phyloP scores from a whole-genome alignment of 2,329 filamentous ascomycete species.

The Pyrenophora tritici-repentis region DNA sequence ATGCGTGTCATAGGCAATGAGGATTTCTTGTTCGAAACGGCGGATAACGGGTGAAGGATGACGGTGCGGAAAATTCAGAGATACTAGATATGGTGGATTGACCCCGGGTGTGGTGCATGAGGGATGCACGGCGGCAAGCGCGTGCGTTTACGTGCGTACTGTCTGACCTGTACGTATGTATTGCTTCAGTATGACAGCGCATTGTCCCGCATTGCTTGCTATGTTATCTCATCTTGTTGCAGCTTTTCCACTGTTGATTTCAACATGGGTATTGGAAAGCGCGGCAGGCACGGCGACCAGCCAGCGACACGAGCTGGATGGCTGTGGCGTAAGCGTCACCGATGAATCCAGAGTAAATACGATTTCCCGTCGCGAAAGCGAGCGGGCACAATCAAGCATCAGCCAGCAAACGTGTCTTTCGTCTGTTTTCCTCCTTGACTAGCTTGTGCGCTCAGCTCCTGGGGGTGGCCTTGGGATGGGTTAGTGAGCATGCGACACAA shows the following conservation, averaged over 20 bases:
- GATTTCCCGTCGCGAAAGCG: too few relatives aligned
- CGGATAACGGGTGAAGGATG: not conserved
- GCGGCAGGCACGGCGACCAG: not conserved
- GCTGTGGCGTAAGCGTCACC: slow-evolving; percentile 1
- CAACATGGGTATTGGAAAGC: too few relatives aligned
- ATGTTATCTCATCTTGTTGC: not conserved
- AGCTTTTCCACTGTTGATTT: not conserved
- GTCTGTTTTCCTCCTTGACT: too few relatives aligned
- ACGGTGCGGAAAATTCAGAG: not conserved
- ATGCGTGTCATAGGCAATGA: slow-evolving; percentile 4
- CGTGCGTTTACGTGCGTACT: not conserved
- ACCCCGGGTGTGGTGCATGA: not conserved
- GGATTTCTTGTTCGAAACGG: not conserved
- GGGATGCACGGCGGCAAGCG: not conserved
- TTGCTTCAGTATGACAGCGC: not conserved
- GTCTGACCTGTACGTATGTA: not conserved
- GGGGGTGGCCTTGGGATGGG: too few relatives aligned
- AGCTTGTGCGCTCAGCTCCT: too few relatives aligned
- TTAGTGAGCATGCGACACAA: not conserved
- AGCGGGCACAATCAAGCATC: not conserved
- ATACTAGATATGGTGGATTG: too few relatives aligned
- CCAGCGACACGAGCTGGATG: not conserved
- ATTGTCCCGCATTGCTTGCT: not conserved
- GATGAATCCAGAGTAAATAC: not conserved
- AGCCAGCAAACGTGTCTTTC: not conserved